Percentiles rank a stretch among this genome's conserved stretches.
Evolutionary conservation across 257 asterid species (phyloP).

Genomic region (Capsicum chinense): DNA sequence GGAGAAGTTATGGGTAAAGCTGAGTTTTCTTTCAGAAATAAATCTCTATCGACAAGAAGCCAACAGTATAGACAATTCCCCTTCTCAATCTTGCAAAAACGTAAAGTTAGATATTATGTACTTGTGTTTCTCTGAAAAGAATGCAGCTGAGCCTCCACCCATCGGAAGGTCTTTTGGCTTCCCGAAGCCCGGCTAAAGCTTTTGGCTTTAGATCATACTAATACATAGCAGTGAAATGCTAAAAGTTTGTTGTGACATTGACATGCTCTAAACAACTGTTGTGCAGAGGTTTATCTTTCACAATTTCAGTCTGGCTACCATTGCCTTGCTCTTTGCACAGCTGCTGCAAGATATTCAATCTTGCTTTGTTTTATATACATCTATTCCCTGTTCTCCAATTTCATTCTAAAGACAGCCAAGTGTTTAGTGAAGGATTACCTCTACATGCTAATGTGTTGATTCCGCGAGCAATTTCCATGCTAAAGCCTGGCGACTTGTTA

Average conservation of each 20-base stretch:
- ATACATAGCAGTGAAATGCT: neutral
- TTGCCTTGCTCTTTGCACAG: neutral
- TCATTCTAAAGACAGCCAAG: conserved; percentile 25
- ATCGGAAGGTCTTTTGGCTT: neutral
- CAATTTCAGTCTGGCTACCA: neutral
- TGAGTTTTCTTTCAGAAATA: neutral
- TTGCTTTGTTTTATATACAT: neutral
- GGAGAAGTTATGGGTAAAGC: conserved; percentile 10
- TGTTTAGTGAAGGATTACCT: conserved; percentile 22
- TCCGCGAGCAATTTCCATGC: conserved; percentile 36
- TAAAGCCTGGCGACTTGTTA: conserved; percentile 39
- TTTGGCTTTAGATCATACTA: neutral
- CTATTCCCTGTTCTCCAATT: conserved; percentile 26
- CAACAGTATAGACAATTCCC: neutral
- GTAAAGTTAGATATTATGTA: neutral
- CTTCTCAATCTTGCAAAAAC: neutral
- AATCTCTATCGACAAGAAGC: neutral
- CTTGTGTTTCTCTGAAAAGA: neutral
- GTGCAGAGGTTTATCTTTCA: neutral
- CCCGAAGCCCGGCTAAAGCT: neutral
- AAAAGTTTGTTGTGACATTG: neutral
- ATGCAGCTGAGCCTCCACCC: neutral
- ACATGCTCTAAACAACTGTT: neutral
- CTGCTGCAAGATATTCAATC: neutral
- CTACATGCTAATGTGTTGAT: conserved; percentile 32